Evolutionary conservation across 2,329 filamentous ascomycete species (phyloP), one percentile per base, ranked within the genome.

Genomic region (Bipolaris gigantea): DNA sequence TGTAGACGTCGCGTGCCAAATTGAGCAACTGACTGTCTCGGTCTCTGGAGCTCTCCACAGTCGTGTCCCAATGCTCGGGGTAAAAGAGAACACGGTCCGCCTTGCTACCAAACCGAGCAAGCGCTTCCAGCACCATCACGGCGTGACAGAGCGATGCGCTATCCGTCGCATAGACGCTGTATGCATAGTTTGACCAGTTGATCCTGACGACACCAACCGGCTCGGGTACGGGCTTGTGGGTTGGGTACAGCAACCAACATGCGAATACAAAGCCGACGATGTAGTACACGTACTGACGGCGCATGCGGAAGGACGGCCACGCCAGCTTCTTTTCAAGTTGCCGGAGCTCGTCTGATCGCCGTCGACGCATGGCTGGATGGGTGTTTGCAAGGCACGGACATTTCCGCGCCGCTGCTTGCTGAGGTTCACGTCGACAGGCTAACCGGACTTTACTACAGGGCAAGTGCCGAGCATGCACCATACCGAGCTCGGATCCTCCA

Each of bases 1-100:
- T 75, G 67, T 82, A 84, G 18, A 73, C 66, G 48, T 80, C 75
- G 57, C 75, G 73, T 19, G 82, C 83, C 60, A 80, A 56, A 5
- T 76, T 62, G 13, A 84, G 67, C 55, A 84, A 65, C 57, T 80
- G 77, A 53, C 78, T 78, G 30, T 76, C 73, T 33, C 73, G 66
- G 48, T 75, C 73, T 36, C 47, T 57, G 15, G 65, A 42, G 50
- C 61, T 61, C 25, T 62, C 51, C 19, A 75, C 56, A 30, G 53
- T 60, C 4, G 63, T 66, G 48, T 75, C 73, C 72, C 72, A 75
- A 30, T 77, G 62, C 30, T 76, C 59, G 1, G 77, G 76, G 54
- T 79, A 79, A 40, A 79, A 73, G 15, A 80, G 69, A 4, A 80
- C 70, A 34, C 77, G 73, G 48, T 80, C 76, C 44, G 78, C 77